Evolutionary conservation across 2,329 filamentous ascomycete species (phyloP).

Genomic region (Byssothecium circinans): DNA sequence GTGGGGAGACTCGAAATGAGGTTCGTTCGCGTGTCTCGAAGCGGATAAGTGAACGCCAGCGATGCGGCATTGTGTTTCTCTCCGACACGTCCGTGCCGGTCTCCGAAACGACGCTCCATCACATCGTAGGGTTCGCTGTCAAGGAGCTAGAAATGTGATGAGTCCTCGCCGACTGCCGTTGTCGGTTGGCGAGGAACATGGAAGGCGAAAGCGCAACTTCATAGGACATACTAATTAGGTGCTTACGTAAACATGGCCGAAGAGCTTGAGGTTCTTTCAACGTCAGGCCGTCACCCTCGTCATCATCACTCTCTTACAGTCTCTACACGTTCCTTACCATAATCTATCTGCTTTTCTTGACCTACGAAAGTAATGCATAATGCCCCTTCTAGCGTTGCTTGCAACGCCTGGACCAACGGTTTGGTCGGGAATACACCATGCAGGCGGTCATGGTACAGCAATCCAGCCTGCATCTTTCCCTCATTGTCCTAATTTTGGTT

Average conservation of each 20-base stretch:
- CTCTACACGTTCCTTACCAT: background rate
- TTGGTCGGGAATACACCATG: too few species aligned
- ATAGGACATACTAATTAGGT: too few species aligned
- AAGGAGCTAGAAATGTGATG: background rate
- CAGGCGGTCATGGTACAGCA: too few species aligned
- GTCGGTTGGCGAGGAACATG: background rate
- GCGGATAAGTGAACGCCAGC: background rate
- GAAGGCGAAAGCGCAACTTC: too few species aligned
- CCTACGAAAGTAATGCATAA: too few species aligned
- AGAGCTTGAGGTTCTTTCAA: slow-evolving; percentile 7
- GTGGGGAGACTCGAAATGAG: too few species aligned
- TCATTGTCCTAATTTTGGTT: too few species aligned
- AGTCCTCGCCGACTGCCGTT: background rate
- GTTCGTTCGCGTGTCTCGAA: background rate
- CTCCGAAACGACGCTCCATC: background rate
- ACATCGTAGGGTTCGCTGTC: background rate
- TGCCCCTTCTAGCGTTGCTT: too few species aligned
- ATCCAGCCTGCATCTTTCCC: too few species aligned
- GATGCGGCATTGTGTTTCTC: background rate
- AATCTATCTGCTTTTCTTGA: too few species aligned
- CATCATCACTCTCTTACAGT: background rate
- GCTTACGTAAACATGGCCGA: too few species aligned
- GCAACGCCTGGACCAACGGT: too few species aligned
- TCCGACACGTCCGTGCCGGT: background rate
- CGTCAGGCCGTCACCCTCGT: slow-evolving; percentile 3